Conservation (phyloP, 495 filamentous ascomycete genomes). For the Echria macrotheca region DNA sequence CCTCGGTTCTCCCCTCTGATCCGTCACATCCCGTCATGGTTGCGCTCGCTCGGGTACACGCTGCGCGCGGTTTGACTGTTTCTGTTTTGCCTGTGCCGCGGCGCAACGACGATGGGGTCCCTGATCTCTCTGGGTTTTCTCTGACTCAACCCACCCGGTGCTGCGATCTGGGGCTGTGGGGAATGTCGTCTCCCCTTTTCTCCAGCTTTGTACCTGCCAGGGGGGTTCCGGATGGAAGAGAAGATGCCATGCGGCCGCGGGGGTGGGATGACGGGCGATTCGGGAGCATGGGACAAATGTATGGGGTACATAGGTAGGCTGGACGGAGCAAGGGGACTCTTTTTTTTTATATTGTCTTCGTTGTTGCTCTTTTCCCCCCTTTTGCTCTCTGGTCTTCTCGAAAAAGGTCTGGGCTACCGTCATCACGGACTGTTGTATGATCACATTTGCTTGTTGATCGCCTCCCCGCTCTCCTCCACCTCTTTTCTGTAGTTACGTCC, state of each 20-base stretch:
- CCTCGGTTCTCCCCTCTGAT: conserved; percentile 5
- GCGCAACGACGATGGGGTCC: neutral
- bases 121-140: neutral
- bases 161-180: neutral
- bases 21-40: conserved; percentile 23
- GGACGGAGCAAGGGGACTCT: too few relatives aligned
- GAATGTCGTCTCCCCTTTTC: conserved; percentile 2
- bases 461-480: neutral
- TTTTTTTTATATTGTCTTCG: too few relatives aligned
- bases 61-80: neutral
- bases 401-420: conserved; percentile 6
- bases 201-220: neutral
- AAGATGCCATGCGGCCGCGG: neutral
- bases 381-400: neutral
- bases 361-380: too few relatives aligned
- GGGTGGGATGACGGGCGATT: neutral
- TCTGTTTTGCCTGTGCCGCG: neutral
- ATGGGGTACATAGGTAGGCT: neutral
- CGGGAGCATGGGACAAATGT: neutral
- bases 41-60: neutral
- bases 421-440: conserved; percentile 3
- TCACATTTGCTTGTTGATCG: conserved; percentile 2
- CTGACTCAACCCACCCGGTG: conserved; percentile 4
- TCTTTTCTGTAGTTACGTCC: neutral
- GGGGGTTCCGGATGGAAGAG: neutral